These are phyloP conservation scores for Knufia petricola DNA, from an alignment of 2,329 filamentous ascomycete genomes.

Conservation along the genomic window DNA sequence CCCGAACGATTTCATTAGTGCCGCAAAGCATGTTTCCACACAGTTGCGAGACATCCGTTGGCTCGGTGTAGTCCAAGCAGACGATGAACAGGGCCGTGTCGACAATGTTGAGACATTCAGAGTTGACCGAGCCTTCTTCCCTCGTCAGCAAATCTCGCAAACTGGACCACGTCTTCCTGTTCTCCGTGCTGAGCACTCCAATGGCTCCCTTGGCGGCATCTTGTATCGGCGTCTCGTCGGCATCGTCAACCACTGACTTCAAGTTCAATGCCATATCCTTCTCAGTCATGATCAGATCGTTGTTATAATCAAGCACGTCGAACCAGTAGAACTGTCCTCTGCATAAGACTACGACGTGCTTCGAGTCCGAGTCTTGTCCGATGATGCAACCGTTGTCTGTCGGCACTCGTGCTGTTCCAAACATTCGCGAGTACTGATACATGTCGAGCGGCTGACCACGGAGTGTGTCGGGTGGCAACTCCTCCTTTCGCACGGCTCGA, in stretches of 20 bases:
- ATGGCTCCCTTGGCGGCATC: conserved; percentile 92
- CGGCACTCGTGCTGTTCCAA: conserved; percentile 87
- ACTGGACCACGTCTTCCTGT: conserved; percentile 90
- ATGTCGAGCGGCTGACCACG: conserved; percentile 83
- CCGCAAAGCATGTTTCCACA: conserved; percentile 98
- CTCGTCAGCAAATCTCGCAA: conserved; percentile 77
- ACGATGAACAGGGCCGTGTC: conserved; percentile 89
- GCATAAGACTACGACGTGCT: conserved; percentile 86
- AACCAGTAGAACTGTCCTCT: conserved; percentile 99
- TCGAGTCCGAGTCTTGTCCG: conserved; percentile 84
- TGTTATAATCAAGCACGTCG: conserved; percentile 88
- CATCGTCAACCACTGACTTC: conserved; percentile 85
- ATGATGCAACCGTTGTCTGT: conserved; percentile 94
- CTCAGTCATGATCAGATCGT: conserved; percentile 93
- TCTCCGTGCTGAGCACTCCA: conserved; percentile 90
- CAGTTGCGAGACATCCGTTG: conserved; percentile 67
- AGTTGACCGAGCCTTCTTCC: conserved; percentile 84
- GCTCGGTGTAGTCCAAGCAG: conserved; percentile 87
- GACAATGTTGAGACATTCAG: conserved; percentile 89
- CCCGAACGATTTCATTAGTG: conserved; percentile 80
- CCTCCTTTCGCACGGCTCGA: conserved; percentile 81
- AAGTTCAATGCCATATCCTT: conserved; percentile 86
- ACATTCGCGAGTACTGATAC: conserved; percentile 94
- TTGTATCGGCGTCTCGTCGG: conserved; percentile 77
- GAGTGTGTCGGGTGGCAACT: conserved; percentile 78